Percentiles rank a stretch among this genome's conserved stretches.
Evolutionary conservation across 768 basidiomycete species (phyloP).

Genomic region (Mycena rebaudengoi): DNA sequence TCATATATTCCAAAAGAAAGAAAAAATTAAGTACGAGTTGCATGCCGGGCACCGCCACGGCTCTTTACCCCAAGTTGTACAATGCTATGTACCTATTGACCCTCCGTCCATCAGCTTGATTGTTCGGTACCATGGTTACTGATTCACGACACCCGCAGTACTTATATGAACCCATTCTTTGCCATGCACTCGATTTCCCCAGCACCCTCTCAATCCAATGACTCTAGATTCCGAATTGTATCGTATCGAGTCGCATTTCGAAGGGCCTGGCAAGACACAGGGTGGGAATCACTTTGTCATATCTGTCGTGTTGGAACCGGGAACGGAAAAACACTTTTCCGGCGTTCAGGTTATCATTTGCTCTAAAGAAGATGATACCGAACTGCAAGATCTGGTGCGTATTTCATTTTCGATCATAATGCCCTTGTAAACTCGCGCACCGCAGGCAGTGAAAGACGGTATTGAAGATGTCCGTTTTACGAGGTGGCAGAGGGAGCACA

Average conservation of each 20-base stretch:
- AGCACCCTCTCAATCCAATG: not conserved
- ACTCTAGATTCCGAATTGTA: not conserved
- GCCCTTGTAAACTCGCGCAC: not conserved
- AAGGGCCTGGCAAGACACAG: slow-evolving; percentile 3
- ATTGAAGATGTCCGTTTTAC: not conserved
- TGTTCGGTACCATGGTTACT: slow-evolving; percentile 5
- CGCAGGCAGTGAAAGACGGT: slow-evolving; percentile 3
- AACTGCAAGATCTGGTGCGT: slow-evolving; percentile 3
- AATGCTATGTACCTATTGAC: not conserved
- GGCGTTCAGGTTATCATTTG: slow-evolving; percentile 5
- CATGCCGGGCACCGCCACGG: too few species aligned
- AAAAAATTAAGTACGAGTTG: too few species aligned
- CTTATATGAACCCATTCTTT: not conserved
- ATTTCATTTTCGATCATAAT: not conserved
- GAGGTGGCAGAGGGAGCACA: not conserved
- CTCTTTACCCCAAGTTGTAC: too few species aligned
- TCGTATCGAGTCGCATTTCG: slow-evolving; percentile 9
- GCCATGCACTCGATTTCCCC: not conserved
- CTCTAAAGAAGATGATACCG: slow-evolving; percentile 4
- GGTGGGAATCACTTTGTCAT: not conserved
- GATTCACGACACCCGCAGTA: not conserved
- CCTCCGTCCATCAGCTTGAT: not conserved
- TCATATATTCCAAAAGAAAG: too few species aligned
- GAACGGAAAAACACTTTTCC: slow-evolving; percentile 5
- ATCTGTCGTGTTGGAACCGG: slow-evolving; percentile 7